Percentiles rank a stretch among this genome's conserved stretches.
Conservation (phyloP, 805 yeast genomes). For the Candida xiaguanensis region DNA sequence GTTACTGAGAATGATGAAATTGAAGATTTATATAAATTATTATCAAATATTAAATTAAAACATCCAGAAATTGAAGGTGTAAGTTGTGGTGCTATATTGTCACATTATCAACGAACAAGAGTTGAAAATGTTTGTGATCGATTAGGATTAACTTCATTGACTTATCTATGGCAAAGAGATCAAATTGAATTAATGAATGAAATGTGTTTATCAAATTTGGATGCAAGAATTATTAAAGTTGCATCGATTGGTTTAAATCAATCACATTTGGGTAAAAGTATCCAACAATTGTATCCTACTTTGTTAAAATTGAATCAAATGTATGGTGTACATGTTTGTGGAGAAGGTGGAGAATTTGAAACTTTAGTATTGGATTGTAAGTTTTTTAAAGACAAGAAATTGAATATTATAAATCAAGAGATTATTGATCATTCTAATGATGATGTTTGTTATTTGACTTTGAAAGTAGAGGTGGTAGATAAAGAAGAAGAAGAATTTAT, state of each 20-base stretch:
- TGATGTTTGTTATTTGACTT: constrained; percentile 66
- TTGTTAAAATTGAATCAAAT: constrained; percentile 52
- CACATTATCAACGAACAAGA: constrained; percentile 91
- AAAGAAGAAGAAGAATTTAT: constrained; percentile 23
- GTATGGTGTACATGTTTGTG: constrained; percentile 91
- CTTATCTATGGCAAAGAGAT: constrained; percentile 88
- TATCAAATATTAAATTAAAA: constrained; percentile 41
- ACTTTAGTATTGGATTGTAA: constrained; percentile 90
- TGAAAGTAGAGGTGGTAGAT: constrained; percentile 48
- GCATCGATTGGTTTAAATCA: constrained; percentile 84
- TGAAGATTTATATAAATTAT: constrained; percentile 66
- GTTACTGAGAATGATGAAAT: constrained; percentile 78
- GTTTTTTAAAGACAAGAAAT: constrained; percentile 56
- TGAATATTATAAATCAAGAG: constrained; percentile 39
- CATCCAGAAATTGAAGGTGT: constrained; percentile 82
- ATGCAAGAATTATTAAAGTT: constrained; percentile 85
- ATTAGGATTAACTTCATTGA: constrained; percentile 61
- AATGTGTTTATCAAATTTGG: constrained; percentile 63
- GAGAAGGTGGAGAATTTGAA: constrained; percentile 99
- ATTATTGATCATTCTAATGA: constrained; percentile 51
- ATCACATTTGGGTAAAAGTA: constrained; percentile 62
- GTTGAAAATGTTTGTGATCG: constrained; percentile 88
- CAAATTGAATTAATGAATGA: constrained; percentile 79
- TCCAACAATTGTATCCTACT: constrained; percentile 59
- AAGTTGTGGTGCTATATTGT: constrained; percentile 92